Evolutionary conservation across 495 filamentous ascomycete species (phyloP).

Genomic region (Talaromyces proteolyticus): DNA sequence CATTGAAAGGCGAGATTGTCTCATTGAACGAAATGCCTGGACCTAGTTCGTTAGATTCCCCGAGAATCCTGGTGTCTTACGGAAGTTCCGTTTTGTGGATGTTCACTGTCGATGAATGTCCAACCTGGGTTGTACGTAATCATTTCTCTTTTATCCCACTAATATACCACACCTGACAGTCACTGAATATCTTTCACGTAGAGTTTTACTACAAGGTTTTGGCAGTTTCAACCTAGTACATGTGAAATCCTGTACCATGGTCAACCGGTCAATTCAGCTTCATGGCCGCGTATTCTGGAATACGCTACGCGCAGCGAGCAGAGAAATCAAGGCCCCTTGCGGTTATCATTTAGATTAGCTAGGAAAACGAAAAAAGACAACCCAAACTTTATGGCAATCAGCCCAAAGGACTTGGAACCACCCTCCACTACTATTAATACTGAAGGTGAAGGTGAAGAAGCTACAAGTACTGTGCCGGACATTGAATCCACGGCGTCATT

Average conservation of each 20-base stretch:
- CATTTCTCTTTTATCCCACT: not conserved
- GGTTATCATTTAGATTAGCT: not conserved
- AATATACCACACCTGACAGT: not conserved
- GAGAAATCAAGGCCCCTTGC: not conserved
- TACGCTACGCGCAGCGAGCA: not conserved
- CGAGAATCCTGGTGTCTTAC: not conserved
- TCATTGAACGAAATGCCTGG: not conserved
- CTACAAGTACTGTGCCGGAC: no score
- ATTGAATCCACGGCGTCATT: not conserved
- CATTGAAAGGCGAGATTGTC: not conserved
- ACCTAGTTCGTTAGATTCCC: not conserved
- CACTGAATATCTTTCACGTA: not conserved
- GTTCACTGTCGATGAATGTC: not conserved
- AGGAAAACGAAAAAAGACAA: not conserved
- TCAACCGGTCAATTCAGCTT: not conserved
- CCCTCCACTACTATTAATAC: no score
- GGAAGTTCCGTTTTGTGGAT: not conserved
- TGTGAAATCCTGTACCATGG: not conserved
- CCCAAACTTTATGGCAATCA: not conserved
- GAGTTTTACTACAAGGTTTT: not conserved
- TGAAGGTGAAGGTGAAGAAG: no score
- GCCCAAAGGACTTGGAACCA: no score
- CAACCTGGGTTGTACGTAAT: not conserved
- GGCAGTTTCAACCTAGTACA: not conserved
- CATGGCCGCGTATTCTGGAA: not conserved